Base-by-base conservation (phyloP, 2,329 filamentous ascomycete species). In the Aureobasidium sp. region DNA sequence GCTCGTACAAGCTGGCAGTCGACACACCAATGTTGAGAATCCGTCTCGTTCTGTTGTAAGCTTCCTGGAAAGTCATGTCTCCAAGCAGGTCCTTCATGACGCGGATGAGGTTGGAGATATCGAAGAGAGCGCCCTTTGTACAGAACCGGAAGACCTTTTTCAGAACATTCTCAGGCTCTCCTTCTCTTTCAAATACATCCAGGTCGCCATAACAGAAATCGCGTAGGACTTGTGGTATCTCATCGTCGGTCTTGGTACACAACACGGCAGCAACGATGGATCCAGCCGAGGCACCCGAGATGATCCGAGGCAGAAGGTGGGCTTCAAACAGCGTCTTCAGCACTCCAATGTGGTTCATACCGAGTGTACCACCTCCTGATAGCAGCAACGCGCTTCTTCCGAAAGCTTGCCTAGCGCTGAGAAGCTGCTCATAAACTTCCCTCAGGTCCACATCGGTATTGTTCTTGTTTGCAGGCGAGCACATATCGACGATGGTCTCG, bases 1-100 rank as follows among this genome's bases (percentile, higher is more conserved):
- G 79, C 71, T 97, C 92, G 72, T 95, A 94, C 60, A 93, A 83
- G 16, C 89, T 90, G 1, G 90, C 89, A 2, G 89, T 91, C 0
- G 92, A 96, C 7, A 97, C 92, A 63, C 90, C 92, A 41, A 97
- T 96, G 72, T 97, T 97, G 69, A 96, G 83, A 64, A 97, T 92
- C 63, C 91, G 84, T 32, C 91, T 84, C 0, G 92, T 96, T n/a
- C 91, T 87, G 71, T 96, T 96, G 77, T 97, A 97, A 0, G 91
- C 91, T 74, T 97, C 93, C 70, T 93, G 90, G 67, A 97, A 97
- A 0, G 93, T 97, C 68, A 96, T 87, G 68, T 97, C 90, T 41
- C 91, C 91, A 8, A 96, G 81, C 69, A 94, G 78, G 36, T 81
- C 80, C 60, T 85, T 84, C 90, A 97, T 94, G 6, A 96, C 91